Evolutionary conservation across 768 basidiomycete species (phyloP), one percentile per base, ranked within the genome.

Genomic region (Serendipita sp.): DNA sequence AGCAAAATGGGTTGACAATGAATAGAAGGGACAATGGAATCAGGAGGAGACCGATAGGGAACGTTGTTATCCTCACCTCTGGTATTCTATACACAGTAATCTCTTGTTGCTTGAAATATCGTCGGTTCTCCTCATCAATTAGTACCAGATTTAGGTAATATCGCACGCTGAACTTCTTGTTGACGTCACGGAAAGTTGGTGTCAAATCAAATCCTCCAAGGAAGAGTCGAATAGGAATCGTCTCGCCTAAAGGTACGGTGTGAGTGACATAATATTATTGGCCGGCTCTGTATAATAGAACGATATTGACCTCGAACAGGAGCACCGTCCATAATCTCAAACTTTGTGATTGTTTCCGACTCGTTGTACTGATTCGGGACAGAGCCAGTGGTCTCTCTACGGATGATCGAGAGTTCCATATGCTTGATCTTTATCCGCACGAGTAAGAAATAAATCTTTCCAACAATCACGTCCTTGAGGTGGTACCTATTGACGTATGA

Each of bases 351-450:
- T 5, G 94, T 98, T 73, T 98, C 94, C 70, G 89, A 91, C 74
- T 99, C 95, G 73, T 97, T 99, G 74, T 99, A 98, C 76, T 94
- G 93, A 71, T 98, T 99, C n/a, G 96, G 96, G 2, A 91, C 91
- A 13, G 93, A 82, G 11, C 95, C 95, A 0, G 95, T 98, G 23
- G 96, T 99, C 75, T 98, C 96, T 23, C 94, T 83, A 44, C 95
- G 86, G 69, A 99, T 98, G 72, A 97, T 97, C 15, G 93, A 97
- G 32, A 97, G 79, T 73, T 99, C 94, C 95, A 98, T 98, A 70
- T 98, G 93, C 75, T 99, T 97, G 77, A 98, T 99, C 80, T 80
- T 44, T 80, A 99, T 98, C 64, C 96, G 86, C 5, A 98, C 94
- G 47, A 98, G 86, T 62, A 99, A 79, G 78, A 99, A 98, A 78